Percentiles rank a stretch among this genome's conserved stretches.
These are phyloP conservation scores for Esteya vermicola DNA, from an alignment of 2,329 filamentous ascomycete species.

Conservation along the genomic window DNA sequence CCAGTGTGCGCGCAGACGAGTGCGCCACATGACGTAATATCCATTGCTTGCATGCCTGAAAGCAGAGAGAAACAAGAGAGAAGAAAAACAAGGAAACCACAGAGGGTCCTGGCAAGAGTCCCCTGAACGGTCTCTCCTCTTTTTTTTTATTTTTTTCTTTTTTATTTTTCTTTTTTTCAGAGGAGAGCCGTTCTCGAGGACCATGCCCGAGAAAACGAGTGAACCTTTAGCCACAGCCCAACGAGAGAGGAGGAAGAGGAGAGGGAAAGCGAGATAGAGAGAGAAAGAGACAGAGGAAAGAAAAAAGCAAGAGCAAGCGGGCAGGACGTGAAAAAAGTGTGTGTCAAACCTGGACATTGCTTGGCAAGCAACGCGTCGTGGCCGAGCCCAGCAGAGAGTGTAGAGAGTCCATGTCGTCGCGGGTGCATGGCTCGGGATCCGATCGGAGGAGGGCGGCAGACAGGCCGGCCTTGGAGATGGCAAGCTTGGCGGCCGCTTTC, in stretches of 20 bases:
- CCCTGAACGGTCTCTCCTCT: too few species aligned
- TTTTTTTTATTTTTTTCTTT: too few species aligned
- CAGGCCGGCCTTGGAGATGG: constrained; percentile 68
- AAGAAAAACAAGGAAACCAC: constrained; percentile 13
- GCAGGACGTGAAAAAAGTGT: constrained; percentile 5
- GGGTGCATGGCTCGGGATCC: constrained; percentile 55
- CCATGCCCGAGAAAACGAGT: constrained; percentile 13
- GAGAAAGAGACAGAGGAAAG: constrained; percentile 1
- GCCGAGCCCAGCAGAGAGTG: constrained; percentile 50
- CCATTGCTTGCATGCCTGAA: constrained; percentile 80
- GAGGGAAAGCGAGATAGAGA: constrained; percentile 7
- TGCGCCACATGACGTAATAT: constrained; percentile 57
- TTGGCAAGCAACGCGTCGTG: constrained; percentile 57
- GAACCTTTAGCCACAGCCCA: constrained; percentile 20
- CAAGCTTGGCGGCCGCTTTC: constrained; percentile 57
- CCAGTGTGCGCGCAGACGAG: constrained; percentile 49
- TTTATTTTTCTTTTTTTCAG: too few species aligned
- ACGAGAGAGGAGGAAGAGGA: constrained; percentile 9
- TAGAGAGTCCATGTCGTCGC: constrained; percentile 56
- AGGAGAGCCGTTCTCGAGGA: too few species aligned
- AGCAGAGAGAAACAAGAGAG: background rate
- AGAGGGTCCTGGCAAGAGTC: too few species aligned
- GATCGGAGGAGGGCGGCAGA: constrained; percentile 58
- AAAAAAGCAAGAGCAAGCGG: constrained; percentile 7
- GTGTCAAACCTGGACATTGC: constrained; percentile 77